Base-by-base conservation (phyloP, 2,329 filamentous ascomycete species). In the Beauveria sp. region DNA sequence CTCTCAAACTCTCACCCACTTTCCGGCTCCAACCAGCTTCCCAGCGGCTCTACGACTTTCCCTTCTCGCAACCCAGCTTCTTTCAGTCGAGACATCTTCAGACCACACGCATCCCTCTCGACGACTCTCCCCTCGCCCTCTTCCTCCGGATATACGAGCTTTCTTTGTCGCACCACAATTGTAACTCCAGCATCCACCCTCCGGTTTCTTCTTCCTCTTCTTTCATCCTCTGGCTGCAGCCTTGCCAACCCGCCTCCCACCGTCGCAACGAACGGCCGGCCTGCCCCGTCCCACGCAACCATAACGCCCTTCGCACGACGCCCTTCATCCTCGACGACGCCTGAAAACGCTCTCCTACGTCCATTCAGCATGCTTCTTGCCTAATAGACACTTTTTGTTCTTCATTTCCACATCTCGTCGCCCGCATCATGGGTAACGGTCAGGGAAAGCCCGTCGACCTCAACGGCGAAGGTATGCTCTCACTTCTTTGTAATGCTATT, bases 361-460 rank as follows among this genome's bases (percentile, higher is more conserved):
- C 42, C 28, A 40, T 45, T 31, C 59, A 61, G 50, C 50, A 61
- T 61, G 59, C 20, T 61, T 24, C 22, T 61, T 61, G 59, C 42
- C 43, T 49, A n/a, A 20, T 61, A 42, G 22, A 28, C 24, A 28
- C 9, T 16, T 16, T 28, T 3, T 22, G 12, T 22, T 42, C 18
- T 57, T 51, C 24, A 28, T 43, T 24, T 18, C 8, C 34, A 40
- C 20, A 42, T 18, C 16, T 38, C 34, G 48, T 16, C 9, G 26
- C 48, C 53, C 60, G 63, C 64, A 64, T 59, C 66, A 98, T 98
- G 93, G 93, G 93, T 74, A 97, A 98, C 79, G 89, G 88, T 74
- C 92, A 93, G 77, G 93, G 93, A 77, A 97, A 97, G 77, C 91
- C 90, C 76, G 86, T 96, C 79, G 88, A 92, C 75, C 88, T 93